Evolutionary conservation across 768 basidiomycete genomes (phyloP).

Genomic region (Pleurotus sapidus): DNA sequence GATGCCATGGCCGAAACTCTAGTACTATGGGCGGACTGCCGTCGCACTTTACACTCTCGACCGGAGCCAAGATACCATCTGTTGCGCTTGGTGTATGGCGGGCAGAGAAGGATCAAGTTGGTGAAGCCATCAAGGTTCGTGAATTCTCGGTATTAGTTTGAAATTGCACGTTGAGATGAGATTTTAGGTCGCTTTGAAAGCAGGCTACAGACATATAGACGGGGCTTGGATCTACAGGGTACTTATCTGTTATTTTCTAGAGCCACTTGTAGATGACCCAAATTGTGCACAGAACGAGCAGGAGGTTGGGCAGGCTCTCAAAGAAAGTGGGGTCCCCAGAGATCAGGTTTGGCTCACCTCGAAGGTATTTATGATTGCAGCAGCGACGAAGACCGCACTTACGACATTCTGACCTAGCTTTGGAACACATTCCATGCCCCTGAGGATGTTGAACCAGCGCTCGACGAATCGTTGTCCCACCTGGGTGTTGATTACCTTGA

Average conservation of each 20-base stretch:
- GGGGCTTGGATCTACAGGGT: constrained; percentile 71
- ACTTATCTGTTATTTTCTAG: constrained; percentile 13
- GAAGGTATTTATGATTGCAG: constrained; percentile 30
- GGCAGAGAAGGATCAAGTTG: constrained; percentile 55
- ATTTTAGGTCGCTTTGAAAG: constrained; percentile 48
- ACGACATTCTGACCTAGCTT: constrained; percentile 37
- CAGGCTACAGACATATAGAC: constrained; percentile 72
- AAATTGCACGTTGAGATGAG: no score
- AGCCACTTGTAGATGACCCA: not conserved
- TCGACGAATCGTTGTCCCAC: constrained; percentile 62
- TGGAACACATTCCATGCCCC: constrained; percentile 78
- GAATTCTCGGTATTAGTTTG: no score
- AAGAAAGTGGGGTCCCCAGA: constrained; percentile 56
- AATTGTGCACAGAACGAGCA: constrained; percentile 51
- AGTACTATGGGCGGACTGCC: constrained; percentile 25
- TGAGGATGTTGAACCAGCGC: constrained; percentile 61
- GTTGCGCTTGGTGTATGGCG: constrained; percentile 72
- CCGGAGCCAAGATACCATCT: constrained; percentile 66
- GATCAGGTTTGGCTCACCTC: constrained; percentile 69
- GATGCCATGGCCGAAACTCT: constrained; percentile 4
- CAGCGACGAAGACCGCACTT: not conserved
- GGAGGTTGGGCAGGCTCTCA: constrained; percentile 64
- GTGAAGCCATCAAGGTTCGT: constrained; percentile 58
- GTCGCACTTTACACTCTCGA: constrained; percentile 55
- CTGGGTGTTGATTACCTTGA: constrained; percentile 74